A percentile compares a stretch with the other conserved stretches of the same genome.
Conservation (phyloP, 805 yeast genomes). For the Candida suzukii region DNA sequence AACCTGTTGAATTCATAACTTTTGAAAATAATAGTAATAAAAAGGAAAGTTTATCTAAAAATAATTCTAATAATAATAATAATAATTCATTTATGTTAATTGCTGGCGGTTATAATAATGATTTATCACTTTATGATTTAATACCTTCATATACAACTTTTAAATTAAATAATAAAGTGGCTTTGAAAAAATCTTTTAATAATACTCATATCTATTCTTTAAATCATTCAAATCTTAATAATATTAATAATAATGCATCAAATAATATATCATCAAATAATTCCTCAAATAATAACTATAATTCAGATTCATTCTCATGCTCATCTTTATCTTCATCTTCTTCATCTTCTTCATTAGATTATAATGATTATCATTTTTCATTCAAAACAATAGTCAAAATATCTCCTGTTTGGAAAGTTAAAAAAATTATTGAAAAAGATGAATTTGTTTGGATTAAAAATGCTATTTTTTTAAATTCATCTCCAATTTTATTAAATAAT, state of each 20-base stretch:
- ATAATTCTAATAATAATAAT: no score
- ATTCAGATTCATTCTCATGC: no score
- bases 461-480: conserved; percentile 9
- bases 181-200: no score
- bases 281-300: no score
- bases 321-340: neutral
- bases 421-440: conserved; percentile 4
- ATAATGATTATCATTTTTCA: neutral
- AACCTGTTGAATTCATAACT: conserved; percentile 15
- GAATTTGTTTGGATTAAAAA: conserved; percentile 23
- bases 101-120: conserved; percentile 17
- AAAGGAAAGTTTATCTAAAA: no score
- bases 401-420: conserved; percentile 16
- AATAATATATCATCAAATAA: no score
- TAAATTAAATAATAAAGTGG: neutral
- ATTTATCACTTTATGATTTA: conserved; percentile 13
- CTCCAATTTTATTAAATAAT: conserved; percentile 1
- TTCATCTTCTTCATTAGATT: no score
- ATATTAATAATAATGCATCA: no score
- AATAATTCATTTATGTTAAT: conserved; percentile 12
- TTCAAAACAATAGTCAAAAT: neutral
- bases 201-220: no score
- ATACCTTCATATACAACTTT: conserved; percentile 4
- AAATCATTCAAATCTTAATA: no score
- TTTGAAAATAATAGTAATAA: conserved; percentile 6